Evolutionary conservation across 176 grass and related monocot genomes (phyloP), one percentile per base, ranked within the genome.

Genomic region (Panicum miliaceum): DNA sequence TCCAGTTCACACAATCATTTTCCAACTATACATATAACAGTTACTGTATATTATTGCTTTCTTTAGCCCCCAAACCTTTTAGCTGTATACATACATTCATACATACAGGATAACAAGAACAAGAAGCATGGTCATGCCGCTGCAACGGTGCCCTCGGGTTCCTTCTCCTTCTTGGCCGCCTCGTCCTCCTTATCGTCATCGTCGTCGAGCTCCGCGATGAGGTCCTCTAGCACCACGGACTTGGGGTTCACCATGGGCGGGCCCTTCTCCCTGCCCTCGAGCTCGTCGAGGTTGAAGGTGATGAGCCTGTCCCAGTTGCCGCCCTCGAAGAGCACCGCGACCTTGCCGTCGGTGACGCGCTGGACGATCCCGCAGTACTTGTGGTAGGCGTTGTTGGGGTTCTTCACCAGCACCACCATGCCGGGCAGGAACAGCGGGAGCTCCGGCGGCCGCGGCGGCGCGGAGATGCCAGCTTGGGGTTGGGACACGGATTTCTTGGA

Each of bases 171-270:
- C 34, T 84, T 73, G 45, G 48, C 76, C 20, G 20, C 50, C 36
- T 81, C 66, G 5, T 27, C 36, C 42, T 65, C 69, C 6, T 63
- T 9, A 2, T 62, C 56, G 0, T 20, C 71, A 0, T 58, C 40
- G 0, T 76, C 71, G 9, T 69, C 86, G 22, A 82, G 25, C 50
- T 82, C 47, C 3, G 62, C 8, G 27, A 79, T 54, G 23, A 91
- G 85, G 15, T 81, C 53, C 70, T 94, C 92, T 0, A 97, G 86
- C 34, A 97, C 71, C 27, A 86, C 88, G 19, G 93, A 95, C 78
- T 92, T 95, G n/a, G 94, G 94, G 68, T 97, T 97, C 4, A 82
- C 92, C 94, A 97, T 97, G 38, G 94, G 94, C 60, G 92, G 94
- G 25, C 94, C 94, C 78, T 91, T 92, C 54, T 97, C 94, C 77